Base-by-base conservation (phyloP, 2,329 filamentous ascomycete species). In the Trichoderma afroharzianum region DNA sequence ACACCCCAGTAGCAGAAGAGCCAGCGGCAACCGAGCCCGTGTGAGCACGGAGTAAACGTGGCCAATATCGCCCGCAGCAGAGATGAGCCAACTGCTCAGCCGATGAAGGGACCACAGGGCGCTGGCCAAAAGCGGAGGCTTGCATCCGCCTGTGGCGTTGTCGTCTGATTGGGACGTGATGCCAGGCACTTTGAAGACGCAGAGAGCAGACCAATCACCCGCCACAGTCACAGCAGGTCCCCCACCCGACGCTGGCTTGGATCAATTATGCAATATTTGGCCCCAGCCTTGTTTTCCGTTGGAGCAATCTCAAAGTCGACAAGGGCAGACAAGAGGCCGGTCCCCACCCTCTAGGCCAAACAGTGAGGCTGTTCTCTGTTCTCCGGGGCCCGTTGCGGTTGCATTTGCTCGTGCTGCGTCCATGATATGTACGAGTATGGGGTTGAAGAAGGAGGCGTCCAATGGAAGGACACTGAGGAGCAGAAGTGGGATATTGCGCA, bases 311-410 rank as follows among this genome's bases (percentile, higher is more conserved):
- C 28, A 30, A 30, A 59, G 57, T 28, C 14, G 64, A 63, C 32
- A 43, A 36, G 72, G 63, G 71, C 39, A 70, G 59, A 36, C 33
- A n/a, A n/a, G 39, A 43, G 15, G 39, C 8, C 39, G 53, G 61
- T 39, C 58, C 58, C 57, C 63, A 36, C 59, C 39, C 39, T 36
- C 15, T 36, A 58, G n/a, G 70, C 73, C 73, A 70, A 69, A 72
- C 66, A 74, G 70, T 74, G 72, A 74, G 73, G 73, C 73, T 74
- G 73, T 74, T 62, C 32, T 68, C 73, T 74, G 73, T 73, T 62
- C 32, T 68, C 55, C 58, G 63, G 67, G 66, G 33, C 55, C 69
- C 62, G 53, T 67, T 55, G 55, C 28, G 47, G 47, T 59, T 36
- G 30, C 30, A 36, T 26, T 26, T 30, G 58, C 15, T n/a, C 47